These are phyloP conservation scores for Achaetomium macrosporum DNA, from an alignment of 2,329 filamentous ascomycete genomes.

Conservation along the genomic window DNA sequence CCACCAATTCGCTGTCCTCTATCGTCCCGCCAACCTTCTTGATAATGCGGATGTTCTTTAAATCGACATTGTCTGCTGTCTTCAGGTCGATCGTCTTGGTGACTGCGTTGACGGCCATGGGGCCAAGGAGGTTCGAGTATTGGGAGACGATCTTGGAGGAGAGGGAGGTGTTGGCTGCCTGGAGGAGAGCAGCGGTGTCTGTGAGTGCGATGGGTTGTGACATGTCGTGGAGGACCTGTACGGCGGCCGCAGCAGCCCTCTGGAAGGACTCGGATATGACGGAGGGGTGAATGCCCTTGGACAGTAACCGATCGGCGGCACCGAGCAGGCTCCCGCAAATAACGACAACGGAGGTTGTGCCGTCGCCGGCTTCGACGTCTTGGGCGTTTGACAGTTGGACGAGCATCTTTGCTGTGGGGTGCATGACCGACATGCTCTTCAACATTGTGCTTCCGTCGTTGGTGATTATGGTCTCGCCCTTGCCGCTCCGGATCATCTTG, in stretches of 20 bases:
- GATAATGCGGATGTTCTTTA: slow-evolving; percentile 92
- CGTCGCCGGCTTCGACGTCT: slow-evolving; percentile 96
- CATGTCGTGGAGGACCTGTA: slow-evolving; percentile 89
- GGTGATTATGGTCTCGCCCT: slow-evolving; percentile 96
- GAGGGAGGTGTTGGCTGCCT: slow-evolving; percentile 93
- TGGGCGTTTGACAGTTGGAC: slow-evolving; percentile 95
- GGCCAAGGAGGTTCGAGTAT: slow-evolving; percentile 89
- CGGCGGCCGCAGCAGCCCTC: slow-evolving; percentile 81
- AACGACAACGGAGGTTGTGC: slow-evolving; percentile 95
- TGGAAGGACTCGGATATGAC: slow-evolving; percentile 98
- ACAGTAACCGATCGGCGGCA: slow-evolving; percentile 83
- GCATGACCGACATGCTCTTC: slow-evolving; percentile 98
- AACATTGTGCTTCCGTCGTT: slow-evolving; percentile 99
- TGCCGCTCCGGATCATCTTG: slow-evolving; percentile 98
- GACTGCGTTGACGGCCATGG: slow-evolving; percentile 96
- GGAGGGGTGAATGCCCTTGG: slow-evolving; percentile 94
- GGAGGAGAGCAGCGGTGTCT: slow-evolving; percentile 84
- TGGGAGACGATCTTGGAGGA: slow-evolving; percentile 99
- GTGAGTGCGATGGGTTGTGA: slow-evolving; percentile 85
- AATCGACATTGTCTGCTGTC: slow-evolving; percentile 91
- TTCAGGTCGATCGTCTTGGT: slow-evolving; percentile 93
- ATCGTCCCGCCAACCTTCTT: slow-evolving; percentile 98
- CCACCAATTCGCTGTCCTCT: slow-evolving; percentile 95
- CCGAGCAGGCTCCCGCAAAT: slow-evolving; percentile 93
- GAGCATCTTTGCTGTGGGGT: slow-evolving; percentile 98